These are phyloP conservation scores for Pontederia paniculata DNA, from an alignment of 176 grass and related monocot species.

Conservation along the genomic window DNA sequence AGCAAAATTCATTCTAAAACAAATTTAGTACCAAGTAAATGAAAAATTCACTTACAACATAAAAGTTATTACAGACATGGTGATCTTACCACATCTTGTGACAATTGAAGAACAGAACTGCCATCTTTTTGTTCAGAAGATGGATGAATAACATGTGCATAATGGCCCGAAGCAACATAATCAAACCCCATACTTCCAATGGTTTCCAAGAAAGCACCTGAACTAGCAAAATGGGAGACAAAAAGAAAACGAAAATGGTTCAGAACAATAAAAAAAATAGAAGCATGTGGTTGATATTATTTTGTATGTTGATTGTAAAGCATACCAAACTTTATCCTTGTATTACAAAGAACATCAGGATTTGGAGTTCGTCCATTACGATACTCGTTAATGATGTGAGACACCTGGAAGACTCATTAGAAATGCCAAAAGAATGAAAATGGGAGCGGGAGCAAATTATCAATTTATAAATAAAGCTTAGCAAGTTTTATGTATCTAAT, in stretches of 20 bases:
- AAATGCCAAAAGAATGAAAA: conserved; percentile 1
- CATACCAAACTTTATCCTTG: conserved; percentile 95
- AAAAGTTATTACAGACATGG: no score
- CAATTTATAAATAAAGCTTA: no score
- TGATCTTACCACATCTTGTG: conserved; percentile 37
- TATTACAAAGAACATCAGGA: conserved; percentile 96
- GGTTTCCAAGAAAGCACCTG: conserved; percentile 82
- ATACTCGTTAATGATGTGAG: conserved; percentile 87
- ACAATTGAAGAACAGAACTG: conserved; percentile 54
- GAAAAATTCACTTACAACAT: no score
- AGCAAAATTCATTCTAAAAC: no score
- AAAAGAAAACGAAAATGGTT: no score
- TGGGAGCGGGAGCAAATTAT: no score
- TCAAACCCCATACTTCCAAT: conserved; percentile 67
- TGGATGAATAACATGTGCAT: conserved; percentile 68
- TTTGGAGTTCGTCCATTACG: conserved; percentile 70
- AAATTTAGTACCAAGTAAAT: no score
- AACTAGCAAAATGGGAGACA: conserved; percentile 11
- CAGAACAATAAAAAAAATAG: no score
- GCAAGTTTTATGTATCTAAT: no score
- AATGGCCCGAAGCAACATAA: conserved; percentile 96
- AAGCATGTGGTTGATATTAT: no score
- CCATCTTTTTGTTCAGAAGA: conserved; percentile 25
- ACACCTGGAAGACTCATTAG: conserved; percentile 45
- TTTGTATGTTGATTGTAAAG: background rate